Base-by-base conservation (phyloP, 306 rosid genomes). In the Inga leiocalycina region DNA sequence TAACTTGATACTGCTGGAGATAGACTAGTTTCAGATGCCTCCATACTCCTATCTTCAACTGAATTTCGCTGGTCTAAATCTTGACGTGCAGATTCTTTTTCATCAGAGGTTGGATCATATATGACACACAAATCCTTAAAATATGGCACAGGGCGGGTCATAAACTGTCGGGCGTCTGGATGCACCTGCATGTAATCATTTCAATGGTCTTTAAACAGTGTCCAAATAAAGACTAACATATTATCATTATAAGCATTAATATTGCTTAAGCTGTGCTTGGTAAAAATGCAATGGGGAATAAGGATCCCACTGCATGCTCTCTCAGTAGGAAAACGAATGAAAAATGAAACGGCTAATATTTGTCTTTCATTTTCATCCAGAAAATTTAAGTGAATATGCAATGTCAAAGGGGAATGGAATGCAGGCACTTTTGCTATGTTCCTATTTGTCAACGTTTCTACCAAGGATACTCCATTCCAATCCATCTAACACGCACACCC, bases 61-160 rank as follows among this genome's bases (percentile, higher is more conserved):
- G 73, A 84, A 22, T 87, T 81, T 85, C 78, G 86, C 75, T 65
- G 88, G 81, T 83, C 94, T 48, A 86, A 61, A 61, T 76, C 82
- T 86, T 85, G 90, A 76, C 78, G 86, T 22, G 83, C 79, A 80
- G 75, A 78, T 73, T 87, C 89, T 77, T 84, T 87, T 77, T 79
- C 91, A 52, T 85, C 90, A 49, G 77, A 77, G 75, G 76, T 85
- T 44, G 93, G 89, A 76, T 90, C 93, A 62, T 85, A 93, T 81
- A 93, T 91, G 85, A 84, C 24, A 74, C 97, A 89, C 83, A 93
- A 80, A 83, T 90, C 92, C 85, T 88, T 89, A 57, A 87, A 90
- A 75, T 90, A 88, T 13, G 95, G 94, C 62, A 93, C 84, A 62
- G 94, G 95, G 5, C 95, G 91, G 32, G 95, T 91, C 97, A 93